Evolutionary conservation across 2,329 filamentous ascomycete genomes (phyloP).

Genomic region (Fusarium sp.): DNA sequence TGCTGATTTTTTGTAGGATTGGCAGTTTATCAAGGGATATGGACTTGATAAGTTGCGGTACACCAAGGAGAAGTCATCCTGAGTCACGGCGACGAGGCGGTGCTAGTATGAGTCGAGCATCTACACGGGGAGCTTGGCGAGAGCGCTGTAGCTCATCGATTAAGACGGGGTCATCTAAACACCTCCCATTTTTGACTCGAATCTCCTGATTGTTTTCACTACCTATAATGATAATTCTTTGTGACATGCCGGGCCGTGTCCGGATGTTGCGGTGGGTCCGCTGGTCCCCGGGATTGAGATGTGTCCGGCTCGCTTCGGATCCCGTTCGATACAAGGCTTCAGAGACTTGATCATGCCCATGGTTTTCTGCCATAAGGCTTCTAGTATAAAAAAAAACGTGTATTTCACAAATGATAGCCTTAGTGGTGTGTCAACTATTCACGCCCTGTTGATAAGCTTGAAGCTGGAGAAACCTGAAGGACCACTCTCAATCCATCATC

Average conservation of each 20-base stretch:
- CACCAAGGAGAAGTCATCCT: neutral
- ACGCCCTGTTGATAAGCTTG: neutral
- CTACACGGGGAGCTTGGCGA: neutral
- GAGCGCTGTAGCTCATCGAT: neutral
- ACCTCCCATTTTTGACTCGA: neutral
- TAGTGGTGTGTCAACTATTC: neutral
- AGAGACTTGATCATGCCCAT: neutral
- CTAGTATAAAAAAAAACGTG: neutral
- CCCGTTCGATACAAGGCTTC: neutral
- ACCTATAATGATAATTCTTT: neutral
- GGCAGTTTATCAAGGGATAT: constrained; percentile 10
- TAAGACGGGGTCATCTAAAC: neutral
- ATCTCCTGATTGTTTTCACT: neutral
- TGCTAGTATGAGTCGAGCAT: neutral
- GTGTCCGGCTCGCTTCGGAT: neutral
- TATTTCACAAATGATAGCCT: neutral
- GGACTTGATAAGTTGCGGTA: constrained; percentile 9
- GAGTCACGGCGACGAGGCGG: neutral
- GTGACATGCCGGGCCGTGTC: constrained; percentile 4
- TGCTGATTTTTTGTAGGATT: constrained; percentile 3
- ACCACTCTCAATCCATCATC: neutral
- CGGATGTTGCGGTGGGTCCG: constrained; percentile 18
- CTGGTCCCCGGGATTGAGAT: neutral
- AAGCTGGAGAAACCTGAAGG: neutral
- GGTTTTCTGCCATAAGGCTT: neutral